These are phyloP conservation scores for Saraca asoca DNA, from an alignment of 331 rosid genomes.

Conservation along the genomic window DNA sequence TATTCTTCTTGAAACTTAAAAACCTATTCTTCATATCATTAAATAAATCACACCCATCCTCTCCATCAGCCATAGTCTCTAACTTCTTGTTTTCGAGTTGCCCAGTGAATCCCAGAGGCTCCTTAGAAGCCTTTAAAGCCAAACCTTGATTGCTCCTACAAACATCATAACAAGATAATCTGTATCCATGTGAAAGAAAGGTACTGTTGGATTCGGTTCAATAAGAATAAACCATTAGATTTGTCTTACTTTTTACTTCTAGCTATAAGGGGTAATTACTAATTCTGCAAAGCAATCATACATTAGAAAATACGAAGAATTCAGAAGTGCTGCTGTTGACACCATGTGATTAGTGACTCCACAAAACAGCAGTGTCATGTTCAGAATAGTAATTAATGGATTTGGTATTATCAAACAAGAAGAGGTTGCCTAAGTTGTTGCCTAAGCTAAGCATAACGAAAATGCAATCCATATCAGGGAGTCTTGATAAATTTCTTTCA, in stretches of 20 bases:
- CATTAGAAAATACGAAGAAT: neutral
- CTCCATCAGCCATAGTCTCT: conserved; percentile 43
- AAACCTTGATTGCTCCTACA: conserved; percentile 56
- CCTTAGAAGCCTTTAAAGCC: conserved; percentile 62
- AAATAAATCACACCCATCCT: conserved; percentile 53
- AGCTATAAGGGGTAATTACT: no score
- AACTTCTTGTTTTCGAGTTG: conserved; percentile 48
- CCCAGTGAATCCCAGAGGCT: conserved; percentile 47
- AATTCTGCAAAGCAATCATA: neutral
- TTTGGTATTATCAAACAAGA: conserved; percentile 7
- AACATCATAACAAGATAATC: conserved; percentile 18
- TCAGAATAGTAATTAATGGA: neutral
- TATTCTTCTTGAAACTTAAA: conserved; percentile 66
- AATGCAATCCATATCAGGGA: neutral
- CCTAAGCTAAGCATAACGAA: conserved; percentile 32
- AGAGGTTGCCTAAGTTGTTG: neutral
- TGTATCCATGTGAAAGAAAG: neutral
- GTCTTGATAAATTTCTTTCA: neutral
- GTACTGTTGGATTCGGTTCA: neutral
- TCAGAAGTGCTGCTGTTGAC: no score
- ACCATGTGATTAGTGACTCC: no score
- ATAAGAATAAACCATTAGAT: conserved; percentile 6
- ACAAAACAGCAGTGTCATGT: no score
- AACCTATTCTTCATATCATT: conserved; percentile 69
- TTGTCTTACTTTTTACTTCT: neutral